These are phyloP conservation scores for Trichoderma erinaceum DNA, from an alignment of 495 filamentous ascomycete genomes.

Conservation along the genomic window DNA sequence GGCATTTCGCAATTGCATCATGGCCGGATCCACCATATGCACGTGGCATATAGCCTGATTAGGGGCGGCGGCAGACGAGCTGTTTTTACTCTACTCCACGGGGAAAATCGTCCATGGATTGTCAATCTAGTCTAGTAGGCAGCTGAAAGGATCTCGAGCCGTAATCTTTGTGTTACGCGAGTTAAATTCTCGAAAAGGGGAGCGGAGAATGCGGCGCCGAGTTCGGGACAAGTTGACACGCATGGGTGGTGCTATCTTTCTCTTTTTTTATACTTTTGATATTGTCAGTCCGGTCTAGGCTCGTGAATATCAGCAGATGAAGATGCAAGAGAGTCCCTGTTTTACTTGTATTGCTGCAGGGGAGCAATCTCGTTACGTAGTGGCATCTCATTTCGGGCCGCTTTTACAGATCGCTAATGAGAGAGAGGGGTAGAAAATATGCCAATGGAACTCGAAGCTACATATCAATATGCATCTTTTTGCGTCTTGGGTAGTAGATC, in stretches of 20 bases:
- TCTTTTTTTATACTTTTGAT: no score
- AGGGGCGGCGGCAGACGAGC: background rate
- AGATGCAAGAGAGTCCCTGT: background rate
- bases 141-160: no score
- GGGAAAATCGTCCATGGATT: background rate
- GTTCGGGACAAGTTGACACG: no score
- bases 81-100: background rate
- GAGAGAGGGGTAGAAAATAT: background rate
- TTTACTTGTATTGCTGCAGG: background rate
- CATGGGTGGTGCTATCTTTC: no score
- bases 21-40: background rate
- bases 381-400: slow-evolving; percentile 6
- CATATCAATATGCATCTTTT: background rate
- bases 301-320: no score
- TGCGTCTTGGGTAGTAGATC: slow-evolving; percentile 2
- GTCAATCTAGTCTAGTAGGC: no score
- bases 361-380: background rate
- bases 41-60: slow-evolving; percentile 13
- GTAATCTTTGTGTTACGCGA: no score
- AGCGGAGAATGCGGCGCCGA: no score
- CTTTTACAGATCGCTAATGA: background rate
- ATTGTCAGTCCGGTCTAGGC: no score
- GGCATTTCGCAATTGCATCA: slow-evolving; percentile 4
- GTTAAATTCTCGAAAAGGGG: no score
- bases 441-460: background rate